These are phyloP conservation scores for Tuber aestivum DNA, from an alignment of 495 filamentous ascomycete species.

Conservation along the genomic window DNA sequence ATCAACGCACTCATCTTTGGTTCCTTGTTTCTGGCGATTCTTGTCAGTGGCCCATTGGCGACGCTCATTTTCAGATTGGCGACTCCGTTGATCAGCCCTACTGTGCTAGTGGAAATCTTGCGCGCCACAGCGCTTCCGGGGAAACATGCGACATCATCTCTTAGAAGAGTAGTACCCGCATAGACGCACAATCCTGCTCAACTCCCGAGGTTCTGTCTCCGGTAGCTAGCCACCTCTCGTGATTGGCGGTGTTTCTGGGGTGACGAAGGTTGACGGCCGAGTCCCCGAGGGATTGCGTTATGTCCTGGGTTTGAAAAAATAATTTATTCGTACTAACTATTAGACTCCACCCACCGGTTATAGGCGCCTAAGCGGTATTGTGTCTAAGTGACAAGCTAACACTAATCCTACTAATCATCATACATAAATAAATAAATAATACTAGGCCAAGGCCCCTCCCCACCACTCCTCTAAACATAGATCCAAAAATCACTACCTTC, in stretches of 20 bases:
- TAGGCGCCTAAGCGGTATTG: too few relatives aligned
- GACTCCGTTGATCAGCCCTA: constrained; percentile 12
- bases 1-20: constrained; percentile 21
- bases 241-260: constrained; percentile 41
- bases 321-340: too few relatives aligned
- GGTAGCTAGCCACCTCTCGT: constrained; percentile 49
- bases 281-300: constrained; percentile 50
- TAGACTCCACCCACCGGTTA: too few relatives aligned
- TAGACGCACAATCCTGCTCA: constrained; percentile 41
- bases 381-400: too few relatives aligned
- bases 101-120: constrained; percentile 40
- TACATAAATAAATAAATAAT: too few relatives aligned
- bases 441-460: too few relatives aligned
- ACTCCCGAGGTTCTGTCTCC: constrained; percentile 44
- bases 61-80: constrained; percentile 10
- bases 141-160: constrained; percentile 44
- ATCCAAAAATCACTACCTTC: too few relatives aligned
- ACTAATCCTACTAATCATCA: too few relatives aligned
- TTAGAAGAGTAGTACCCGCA: constrained; percentile 41
- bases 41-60: constrained; percentile 2
- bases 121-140: constrained; percentile 45
- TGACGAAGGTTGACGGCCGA: constrained; percentile 50
- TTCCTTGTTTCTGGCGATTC: background rate
- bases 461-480: too few relatives aligned
- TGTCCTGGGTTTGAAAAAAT: too few relatives aligned